Conservation (phyloP, 345 rosid species). For the Geranium rotundifolium region DNA sequence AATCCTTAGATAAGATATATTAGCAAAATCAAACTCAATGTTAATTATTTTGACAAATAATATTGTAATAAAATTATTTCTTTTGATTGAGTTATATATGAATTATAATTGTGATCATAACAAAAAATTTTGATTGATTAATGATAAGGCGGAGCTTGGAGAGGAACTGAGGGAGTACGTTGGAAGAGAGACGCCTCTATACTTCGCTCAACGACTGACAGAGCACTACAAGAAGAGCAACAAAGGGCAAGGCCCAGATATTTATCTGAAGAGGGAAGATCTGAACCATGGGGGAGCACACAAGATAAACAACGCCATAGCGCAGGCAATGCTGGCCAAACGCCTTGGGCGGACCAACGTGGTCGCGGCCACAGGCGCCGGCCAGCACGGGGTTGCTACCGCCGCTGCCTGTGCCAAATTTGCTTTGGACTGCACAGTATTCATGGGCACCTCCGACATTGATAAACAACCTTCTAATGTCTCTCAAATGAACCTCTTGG, state of each 20-base stretch:
- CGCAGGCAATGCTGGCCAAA: constrained; percentile 74
- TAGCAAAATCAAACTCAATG: too few species aligned
- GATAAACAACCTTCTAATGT: constrained; percentile 58
- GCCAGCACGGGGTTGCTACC: constrained; percentile 82
- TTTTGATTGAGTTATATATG: not conserved
- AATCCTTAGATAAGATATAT: not conserved
- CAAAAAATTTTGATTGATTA: not conserved
- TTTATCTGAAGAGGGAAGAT: constrained; percentile 79
- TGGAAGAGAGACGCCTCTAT: constrained; percentile 76
- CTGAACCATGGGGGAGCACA: constrained; percentile 71
- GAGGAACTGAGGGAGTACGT: constrained; percentile 59
- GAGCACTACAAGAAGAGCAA: constrained; percentile 39
- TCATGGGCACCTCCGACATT: constrained; percentile 60
- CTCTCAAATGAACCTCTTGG: constrained; percentile 41
- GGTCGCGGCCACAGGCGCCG: constrained; percentile 74
- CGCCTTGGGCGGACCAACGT: constrained; percentile 49
- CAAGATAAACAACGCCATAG: constrained; percentile 80
- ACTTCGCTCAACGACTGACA: constrained; percentile 56
- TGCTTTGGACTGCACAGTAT: constrained; percentile 45
- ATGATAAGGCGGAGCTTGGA: constrained; percentile 45
- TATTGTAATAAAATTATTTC: too few species aligned
- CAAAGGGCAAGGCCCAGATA: constrained; percentile 56
- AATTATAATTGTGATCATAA: not conserved
- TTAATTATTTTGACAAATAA: too few species aligned
- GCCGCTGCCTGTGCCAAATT: constrained; percentile 86